Evolutionary conservation across 2,329 filamentous ascomycete species (phyloP).

Genomic region (Xylariaceae sp.): DNA sequence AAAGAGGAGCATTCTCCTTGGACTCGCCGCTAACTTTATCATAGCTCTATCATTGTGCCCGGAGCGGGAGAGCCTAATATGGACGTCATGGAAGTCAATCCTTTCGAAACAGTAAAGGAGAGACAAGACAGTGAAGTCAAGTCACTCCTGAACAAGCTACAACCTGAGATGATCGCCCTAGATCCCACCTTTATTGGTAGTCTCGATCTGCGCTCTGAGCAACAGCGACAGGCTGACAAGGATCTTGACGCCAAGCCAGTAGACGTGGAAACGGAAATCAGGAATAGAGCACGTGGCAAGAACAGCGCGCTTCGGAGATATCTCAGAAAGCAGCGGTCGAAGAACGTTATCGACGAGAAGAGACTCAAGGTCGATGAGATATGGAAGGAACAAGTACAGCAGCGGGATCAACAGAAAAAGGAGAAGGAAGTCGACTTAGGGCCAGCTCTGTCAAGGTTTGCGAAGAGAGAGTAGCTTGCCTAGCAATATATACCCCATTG

Average conservation of each 20-base stretch:
- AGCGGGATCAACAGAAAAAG: constrained; percentile 66
- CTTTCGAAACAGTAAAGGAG: constrained; percentile 92
- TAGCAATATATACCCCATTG: constrained; percentile 24
- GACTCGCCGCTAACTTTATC: not conserved
- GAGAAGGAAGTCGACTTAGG: constrained; percentile 78
- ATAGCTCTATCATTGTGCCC: constrained; percentile 73
- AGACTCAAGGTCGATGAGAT: constrained; percentile 84
- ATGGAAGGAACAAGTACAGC: constrained; percentile 70
- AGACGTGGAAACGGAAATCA: constrained; percentile 65
- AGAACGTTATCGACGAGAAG: constrained; percentile 97
- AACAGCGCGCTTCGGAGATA: constrained; percentile 89
- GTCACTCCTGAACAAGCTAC: constrained; percentile 88
- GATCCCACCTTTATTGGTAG: constrained; percentile 92
- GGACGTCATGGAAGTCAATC: constrained; percentile 91
- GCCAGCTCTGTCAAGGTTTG: constrained; percentile 86
- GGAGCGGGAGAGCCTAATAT: constrained; percentile 98
- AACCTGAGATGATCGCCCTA: constrained; percentile 95
- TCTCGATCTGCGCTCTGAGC: constrained; percentile 80
- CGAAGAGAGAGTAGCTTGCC: constrained; percentile 65
- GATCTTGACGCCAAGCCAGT: constrained; percentile 75
- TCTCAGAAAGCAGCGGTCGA: constrained; percentile 87
- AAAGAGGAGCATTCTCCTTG: constrained; percentile 59
- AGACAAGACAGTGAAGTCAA: constrained; percentile 92
- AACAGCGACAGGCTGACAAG: constrained; percentile 77
- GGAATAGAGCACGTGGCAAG: constrained; percentile 84